Evolutionary conservation across 2,329 filamentous ascomycete genomes (phyloP).

Genomic region (Claviceps pusilla): DNA sequence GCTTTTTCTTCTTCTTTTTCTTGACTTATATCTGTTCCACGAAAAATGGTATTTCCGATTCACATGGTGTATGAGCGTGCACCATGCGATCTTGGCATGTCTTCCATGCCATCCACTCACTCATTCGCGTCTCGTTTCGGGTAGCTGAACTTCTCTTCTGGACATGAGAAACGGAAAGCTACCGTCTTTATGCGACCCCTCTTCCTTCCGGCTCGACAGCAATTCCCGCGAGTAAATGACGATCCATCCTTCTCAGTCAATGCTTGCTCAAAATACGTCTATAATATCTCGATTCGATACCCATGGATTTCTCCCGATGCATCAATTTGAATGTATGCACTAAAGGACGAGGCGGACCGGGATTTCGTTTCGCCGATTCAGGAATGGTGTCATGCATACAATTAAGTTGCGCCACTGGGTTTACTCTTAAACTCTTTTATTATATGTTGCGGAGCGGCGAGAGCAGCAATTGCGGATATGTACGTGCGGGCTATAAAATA

Average conservation of each 20-base stretch:
- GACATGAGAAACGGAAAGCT: background rate
- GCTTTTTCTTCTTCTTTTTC: background rate
- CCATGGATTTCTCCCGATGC: background rate
- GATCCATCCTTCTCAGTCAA: background rate
- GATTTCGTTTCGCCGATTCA: background rate
- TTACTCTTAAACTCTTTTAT: slow-evolving; percentile 3
- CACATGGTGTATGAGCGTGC: background rate
- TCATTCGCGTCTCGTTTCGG: slow-evolving; percentile 2
- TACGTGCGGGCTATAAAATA: slow-evolving; percentile 5
- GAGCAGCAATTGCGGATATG: slow-evolving; percentile 1
- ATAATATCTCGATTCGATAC: background rate
- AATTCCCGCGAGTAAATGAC: background rate
- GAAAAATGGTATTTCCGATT: background rate
- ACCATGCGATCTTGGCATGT: background rate
- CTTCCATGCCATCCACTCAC: slow-evolving; percentile 4
- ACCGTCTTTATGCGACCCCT: background rate
- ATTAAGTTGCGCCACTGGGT: slow-evolving; percentile 2
- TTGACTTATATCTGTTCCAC: background rate
- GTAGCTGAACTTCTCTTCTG: slow-evolving; percentile 4
- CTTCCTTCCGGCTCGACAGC: background rate
- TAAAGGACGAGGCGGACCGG: background rate
- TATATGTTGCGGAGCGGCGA: background rate
- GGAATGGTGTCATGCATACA: background rate
- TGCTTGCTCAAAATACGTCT: background rate
- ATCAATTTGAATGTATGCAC: background rate